Conservation (phyloP, 352 stramenopile species). For the Thraustotheca clavata region DNA sequence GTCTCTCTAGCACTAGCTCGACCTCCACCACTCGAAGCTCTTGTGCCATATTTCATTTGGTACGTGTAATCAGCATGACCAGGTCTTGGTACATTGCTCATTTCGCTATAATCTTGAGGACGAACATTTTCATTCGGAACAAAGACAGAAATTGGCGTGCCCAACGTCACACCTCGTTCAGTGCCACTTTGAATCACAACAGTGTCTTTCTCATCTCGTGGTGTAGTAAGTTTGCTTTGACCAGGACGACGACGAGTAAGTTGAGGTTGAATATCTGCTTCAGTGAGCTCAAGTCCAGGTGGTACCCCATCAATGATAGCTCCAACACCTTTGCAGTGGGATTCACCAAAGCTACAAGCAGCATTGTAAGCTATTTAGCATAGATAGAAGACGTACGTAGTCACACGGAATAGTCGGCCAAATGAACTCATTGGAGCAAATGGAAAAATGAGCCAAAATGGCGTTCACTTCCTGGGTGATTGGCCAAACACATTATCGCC, state of each 20-base stretch:
- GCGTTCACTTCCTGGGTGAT: neutral
- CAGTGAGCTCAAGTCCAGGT: conserved; percentile 91
- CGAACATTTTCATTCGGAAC: conserved; percentile 98
- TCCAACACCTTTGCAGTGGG: conserved; percentile 96
- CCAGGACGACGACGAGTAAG: conserved; percentile 94
- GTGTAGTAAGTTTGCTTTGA: conserved; percentile 97
- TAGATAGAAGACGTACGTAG: conserved; percentile 51
- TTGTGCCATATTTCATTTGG: conserved; percentile 99
- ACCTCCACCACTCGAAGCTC: conserved; percentile 93
- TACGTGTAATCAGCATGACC: conserved; percentile 98
- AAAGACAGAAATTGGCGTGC: conserved; percentile 95
- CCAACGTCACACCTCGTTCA: conserved; percentile 89
- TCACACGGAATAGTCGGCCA: conserved; percentile 96
- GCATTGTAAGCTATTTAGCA: neutral
- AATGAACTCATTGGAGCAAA: conserved; percentile 82
- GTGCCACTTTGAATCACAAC: conserved; percentile 97
- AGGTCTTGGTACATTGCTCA: conserved; percentile 86
- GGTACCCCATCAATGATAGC: conserved; percentile 97
- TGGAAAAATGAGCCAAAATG: neutral
- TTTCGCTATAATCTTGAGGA: conserved; percentile 95
- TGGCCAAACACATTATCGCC: conserved; percentile 14
- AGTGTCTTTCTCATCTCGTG: conserved; percentile 94
- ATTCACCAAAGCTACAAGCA: conserved; percentile 90
- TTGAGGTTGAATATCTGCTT: conserved; percentile 96
- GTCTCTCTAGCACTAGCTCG: conserved; percentile 95